phyloP scores from a whole-genome alignment of 2,329 filamentous ascomycete species.

The Ophiostoma australiae region DNA sequence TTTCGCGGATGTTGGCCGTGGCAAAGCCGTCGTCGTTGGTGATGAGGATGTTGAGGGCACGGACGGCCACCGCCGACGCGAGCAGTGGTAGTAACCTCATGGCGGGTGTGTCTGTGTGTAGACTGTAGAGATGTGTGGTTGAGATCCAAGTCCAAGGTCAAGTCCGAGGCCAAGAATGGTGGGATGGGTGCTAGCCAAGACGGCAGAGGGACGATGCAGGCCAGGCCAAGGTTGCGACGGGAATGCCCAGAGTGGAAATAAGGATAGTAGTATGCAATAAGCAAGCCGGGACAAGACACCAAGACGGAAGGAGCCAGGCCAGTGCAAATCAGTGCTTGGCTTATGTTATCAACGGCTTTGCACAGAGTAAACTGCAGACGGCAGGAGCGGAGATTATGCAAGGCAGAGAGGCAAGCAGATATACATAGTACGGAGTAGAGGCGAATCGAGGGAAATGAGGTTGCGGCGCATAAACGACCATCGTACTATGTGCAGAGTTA shows the following conservation, averaged over 20 bases:
- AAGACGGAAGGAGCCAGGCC: conserved; percentile 8
- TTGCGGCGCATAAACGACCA: background rate
- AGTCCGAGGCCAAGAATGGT: background rate
- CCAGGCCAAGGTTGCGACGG: background rate
- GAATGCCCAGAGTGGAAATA: background rate
- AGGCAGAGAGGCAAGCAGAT: background rate
- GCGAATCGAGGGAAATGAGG: background rate
- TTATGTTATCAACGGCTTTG: background rate
- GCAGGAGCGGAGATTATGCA: background rate
- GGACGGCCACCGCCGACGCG: background rate
- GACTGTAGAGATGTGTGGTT: background rate
- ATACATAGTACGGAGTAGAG: background rate
- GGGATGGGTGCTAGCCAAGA: background rate
- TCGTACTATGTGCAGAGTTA: background rate
- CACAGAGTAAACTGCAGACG: background rate
- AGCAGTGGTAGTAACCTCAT: background rate
- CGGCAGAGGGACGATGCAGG: background rate
- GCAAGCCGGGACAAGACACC: background rate
- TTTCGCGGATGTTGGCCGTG: conserved; percentile 39
- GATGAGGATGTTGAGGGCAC: background rate
- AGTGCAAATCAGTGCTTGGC: conserved; percentile 10
- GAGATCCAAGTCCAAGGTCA: background rate
- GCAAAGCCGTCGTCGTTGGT: conserved; percentile 40
- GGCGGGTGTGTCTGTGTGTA: background rate
- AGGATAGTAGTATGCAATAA: background rate